Evolutionary conservation across 805 yeast species (phyloP).

Genomic region (Debaryomyces prosopidis): DNA sequence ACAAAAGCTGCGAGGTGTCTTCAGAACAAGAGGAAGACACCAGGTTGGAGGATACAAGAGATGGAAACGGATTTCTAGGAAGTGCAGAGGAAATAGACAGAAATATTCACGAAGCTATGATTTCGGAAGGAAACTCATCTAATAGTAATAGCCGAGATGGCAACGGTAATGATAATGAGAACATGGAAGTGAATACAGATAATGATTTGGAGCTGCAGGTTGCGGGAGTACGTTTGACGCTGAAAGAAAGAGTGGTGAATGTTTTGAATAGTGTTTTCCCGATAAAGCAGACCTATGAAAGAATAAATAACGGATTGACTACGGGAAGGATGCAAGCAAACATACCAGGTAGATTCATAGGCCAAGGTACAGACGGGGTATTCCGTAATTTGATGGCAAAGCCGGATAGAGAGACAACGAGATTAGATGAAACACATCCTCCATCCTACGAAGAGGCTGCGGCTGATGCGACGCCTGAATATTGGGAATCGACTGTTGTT

Average conservation of each 20-base stretch:
- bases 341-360: slow-evolving; percentile 44
- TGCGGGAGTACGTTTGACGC: slow-evolving; percentile 19
- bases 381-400: slow-evolving; percentile 90
- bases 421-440: slow-evolving; percentile 47
- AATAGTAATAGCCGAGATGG: background rate
- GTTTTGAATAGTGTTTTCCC: slow-evolving; percentile 37
- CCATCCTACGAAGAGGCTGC: slow-evolving; percentile 96
- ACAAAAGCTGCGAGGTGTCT: background rate
- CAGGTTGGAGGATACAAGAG: slow-evolving; percentile 3
- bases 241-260: slow-evolving; percentile 30
- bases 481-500: slow-evolving; percentile 89
- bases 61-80: background rate
- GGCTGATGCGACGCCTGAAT: slow-evolving; percentile 91
- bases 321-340: slow-evolving; percentile 46
- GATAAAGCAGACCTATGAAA: slow-evolving; percentile 41
- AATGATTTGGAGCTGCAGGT: slow-evolving; percentile 32
- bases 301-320: slow-evolving; percentile 40
- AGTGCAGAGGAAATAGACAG: slow-evolving; percentile 15
- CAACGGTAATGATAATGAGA: background rate
- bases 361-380: slow-evolving; percentile 77
- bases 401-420: slow-evolving; percentile 55
- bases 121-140: slow-evolving; percentile 19
- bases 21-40: slow-evolving; percentile 4
- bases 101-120: slow-evolving; percentile 14
- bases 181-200: background rate